Evolutionary conservation across 2,329 filamentous ascomycete species (phyloP), one percentile per base, ranked within the genome.

Genomic region (Leptographium lundbergii): DNA sequence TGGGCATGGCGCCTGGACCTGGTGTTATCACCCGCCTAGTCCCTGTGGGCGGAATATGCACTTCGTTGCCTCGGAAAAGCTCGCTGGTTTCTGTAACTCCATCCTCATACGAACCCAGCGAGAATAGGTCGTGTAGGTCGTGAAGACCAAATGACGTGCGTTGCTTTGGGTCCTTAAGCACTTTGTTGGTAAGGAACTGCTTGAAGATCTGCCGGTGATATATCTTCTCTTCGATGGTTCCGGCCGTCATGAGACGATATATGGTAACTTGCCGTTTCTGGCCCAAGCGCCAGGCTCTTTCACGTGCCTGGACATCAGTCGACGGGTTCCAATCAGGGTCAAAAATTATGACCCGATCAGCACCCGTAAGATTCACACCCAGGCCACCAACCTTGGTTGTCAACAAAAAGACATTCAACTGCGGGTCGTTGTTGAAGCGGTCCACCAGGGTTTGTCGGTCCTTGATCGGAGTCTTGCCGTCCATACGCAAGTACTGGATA

Each of bases 271-370:
- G 90, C 58, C 88, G 86, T 71, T 95, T 96, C 73, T 99, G 94
- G 0, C 94, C 94, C 2, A 99, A 75, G 60, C 94, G 85, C 94
- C 94, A 99, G 6, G 95, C 94, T 67, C 94, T 83, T 72, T 99
- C 94, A 54, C 94, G 86, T 19, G 94, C 94, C 73, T 99, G 94
- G 29, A 96, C 79, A 68, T 99, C 94, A 0, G 92, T 97, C 0
- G 92, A 96, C 2, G 92, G 94, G 67, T 97, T 97, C 94, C 94
- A 99, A 69, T 99, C 94, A 0, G 94, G 95, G 67, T 99, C 95
- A 68, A 94, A 99, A 58, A 99, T 97, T 68, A 99, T 96, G 63
- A 99, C 92, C 39, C 94, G 85, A 69, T 96, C 89, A 6, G 94
- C 94, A 9, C 94, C 94, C 0, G 94, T 99, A 25, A 99, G 76